Evolutionary conservation across 306 rosid genomes (phyloP).

Genomic region (Acacia melanoxylon): DNA sequence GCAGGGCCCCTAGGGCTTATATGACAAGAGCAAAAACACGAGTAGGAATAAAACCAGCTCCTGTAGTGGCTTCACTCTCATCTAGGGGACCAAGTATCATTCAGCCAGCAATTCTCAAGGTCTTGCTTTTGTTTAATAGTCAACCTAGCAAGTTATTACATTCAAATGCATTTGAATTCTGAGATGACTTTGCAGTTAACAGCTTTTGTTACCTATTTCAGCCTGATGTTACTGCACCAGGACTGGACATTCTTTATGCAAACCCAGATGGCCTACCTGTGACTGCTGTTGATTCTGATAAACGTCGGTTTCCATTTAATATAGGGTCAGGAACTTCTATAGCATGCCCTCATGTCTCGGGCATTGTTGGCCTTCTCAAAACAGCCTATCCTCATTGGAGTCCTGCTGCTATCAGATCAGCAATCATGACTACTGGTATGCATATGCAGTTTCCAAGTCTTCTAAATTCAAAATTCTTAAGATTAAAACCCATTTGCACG

Average conservation of each 20-base stretch:
- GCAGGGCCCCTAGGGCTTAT: constrained; percentile 56
- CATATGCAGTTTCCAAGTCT: not conserved
- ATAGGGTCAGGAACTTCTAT: constrained; percentile 52
- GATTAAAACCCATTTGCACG: not conserved
- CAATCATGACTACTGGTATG: constrained; percentile 70
- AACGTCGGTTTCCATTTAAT: constrained; percentile 37
- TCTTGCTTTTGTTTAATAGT: constrained; percentile 7
- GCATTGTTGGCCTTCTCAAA: constrained; percentile 60
- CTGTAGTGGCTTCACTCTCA: constrained; percentile 63
- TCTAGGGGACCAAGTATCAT: constrained; percentile 62
- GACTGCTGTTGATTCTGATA: constrained; percentile 26
- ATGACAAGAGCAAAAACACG: constrained; percentile 48
- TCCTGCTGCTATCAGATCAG: constrained; percentile 62
- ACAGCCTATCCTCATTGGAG: constrained; percentile 58
- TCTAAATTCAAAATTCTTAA: not conserved
- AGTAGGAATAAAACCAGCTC: constrained; percentile 54
- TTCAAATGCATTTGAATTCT: not conserved
- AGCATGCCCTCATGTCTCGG: constrained; percentile 66
- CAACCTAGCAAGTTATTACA: not conserved
- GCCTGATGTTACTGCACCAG: constrained; percentile 70
- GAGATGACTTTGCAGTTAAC: not conserved
- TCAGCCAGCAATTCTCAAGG: constrained; percentile 60
- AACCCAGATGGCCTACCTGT: constrained; percentile 32
- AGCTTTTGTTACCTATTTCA: constrained; percentile 28
- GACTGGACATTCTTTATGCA: constrained; percentile 56